Base-by-base conservation (phyloP, 495 filamentous ascomycete genomes). In the Penicillium manginii region DNA sequence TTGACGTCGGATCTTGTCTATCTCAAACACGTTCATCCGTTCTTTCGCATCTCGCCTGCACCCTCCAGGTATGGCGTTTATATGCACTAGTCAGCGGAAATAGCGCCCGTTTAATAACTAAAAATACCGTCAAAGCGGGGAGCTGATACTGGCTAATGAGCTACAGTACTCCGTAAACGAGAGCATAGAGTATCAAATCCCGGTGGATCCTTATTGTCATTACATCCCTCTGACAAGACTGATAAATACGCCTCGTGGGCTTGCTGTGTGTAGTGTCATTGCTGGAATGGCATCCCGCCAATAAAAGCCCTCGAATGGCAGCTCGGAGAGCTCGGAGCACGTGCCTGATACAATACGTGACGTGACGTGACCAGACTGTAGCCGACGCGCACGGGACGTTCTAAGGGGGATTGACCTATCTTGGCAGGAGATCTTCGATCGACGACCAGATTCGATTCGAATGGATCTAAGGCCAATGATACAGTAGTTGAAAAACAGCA, bases 221-320 rank as follows among this genome's bases (percentile, higher is more conserved):
- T 17, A 15, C 14, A 33, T 57, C 48, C 31, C 19, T 4, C 19
- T 62, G 11, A 66, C 63, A 32, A 50, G 54, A 57, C 47, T 32
- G 26, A 42, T 54, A 23, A 45, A 61, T 55, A 54, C 50, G 29
- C 50, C 18, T 32, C n/a, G 17, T 14, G 10, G 19, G 29, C 45
- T 49, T 49, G 39, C 15, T 40, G 22, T 18, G 50, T 26, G 45
- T 51, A 15, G 29, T 48, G 18, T 50, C 22, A 61, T 67, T 70
- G 62, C 62, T 66, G 67, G 67, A 9, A 50, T 12, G n/a, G 19
- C n/a, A 40, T 52, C 57, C 69, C 67, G 63, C 69, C 67, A 70
- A 64, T 70, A 23, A 66, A 7, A 65, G 9, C 0, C 10, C 31
- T 6, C 2, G 2, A 11, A 56, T 32, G 1, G 4, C 23, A 0